Base-by-base conservation (phyloP, 2,329 filamentous ascomycete species). In the Fusarium multiceps region DNA sequence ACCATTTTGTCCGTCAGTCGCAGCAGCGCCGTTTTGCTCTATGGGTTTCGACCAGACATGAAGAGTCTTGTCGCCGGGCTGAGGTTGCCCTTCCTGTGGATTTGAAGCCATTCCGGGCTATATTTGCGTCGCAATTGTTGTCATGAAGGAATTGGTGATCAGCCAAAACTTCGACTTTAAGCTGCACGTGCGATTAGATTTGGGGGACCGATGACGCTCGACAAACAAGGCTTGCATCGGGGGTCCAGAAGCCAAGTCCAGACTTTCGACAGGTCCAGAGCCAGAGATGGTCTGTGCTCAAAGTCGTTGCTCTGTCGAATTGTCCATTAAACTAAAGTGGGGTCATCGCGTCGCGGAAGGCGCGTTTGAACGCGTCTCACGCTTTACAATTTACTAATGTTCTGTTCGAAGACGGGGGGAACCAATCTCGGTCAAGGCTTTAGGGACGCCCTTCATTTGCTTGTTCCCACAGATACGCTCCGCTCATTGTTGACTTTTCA, bases 11-110 rank as follows among this genome's bases (percentile, higher is more conserved):
- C 62, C 63, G 41, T 59, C 64, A 55, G 72, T 45, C 58, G 55
- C 51, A 51, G 54, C 55, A 57, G 65, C 45, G 68, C 73, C 56
- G 65, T 41, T 63, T 67, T 68, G 66, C 47, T 78, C 76, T 61
- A 78, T 68, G 10, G 79, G 78, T 60, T 79, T 78, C 37, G 78
- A 78, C 79, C 79, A 81, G 59, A 80, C 76, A 60, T 80, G 78
- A 34, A 81, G 51, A 28, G 74, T 77, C 71, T 79, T 80, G n/a
- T 77, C 71, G 51, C 71, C 63, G 25, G 72, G 70, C 45, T 59
- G 57, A 14, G 73, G 74, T 55, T 63, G 72, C 53, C 70, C 73
- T 65, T 75, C 65, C 51, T 77, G 70, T 48, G 68, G 69, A 56
- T 74, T 76, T 69, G 78, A 73, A 51, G 76, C 78, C 78, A 80